Evolutionary conservation across 495 filamentous ascomycete species (phyloP).

Genomic region (Neurospora sp.): DNA sequence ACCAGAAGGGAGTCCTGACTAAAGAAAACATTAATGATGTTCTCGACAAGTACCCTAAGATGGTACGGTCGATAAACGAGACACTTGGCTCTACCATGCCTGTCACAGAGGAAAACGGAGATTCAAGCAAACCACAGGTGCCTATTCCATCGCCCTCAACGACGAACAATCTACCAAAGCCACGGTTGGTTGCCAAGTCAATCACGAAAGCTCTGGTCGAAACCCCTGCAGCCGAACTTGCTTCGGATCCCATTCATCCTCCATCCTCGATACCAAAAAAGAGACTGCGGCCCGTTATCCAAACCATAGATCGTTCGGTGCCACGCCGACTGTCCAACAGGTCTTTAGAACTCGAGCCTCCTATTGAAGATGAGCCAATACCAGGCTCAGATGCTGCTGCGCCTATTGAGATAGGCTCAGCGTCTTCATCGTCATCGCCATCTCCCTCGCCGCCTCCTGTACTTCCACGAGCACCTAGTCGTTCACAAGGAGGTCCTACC

Average conservation of each 20-base stretch:
- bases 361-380: background rate
- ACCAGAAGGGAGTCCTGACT: conserved; percentile 25
- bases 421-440: background rate
- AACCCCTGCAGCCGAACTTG: background rate
- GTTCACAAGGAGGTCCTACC: background rate
- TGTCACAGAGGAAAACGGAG: background rate
- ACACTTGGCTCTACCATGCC: background rate
- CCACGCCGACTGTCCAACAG: background rate
- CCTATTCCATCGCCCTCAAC: background rate
- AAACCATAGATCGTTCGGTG: background rate
- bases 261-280: background rate
- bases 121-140: background rate
- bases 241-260: background rate
- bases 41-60: conserved; percentile 8
- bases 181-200: background rate
- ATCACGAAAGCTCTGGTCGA: background rate
- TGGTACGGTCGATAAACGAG: conserved; percentile 5
- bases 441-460: background rate
- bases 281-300: background rate
- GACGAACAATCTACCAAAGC: background rate
- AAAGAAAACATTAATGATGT: conserved; percentile 25
- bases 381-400: background rate
- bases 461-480: background rate
- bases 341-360: background rate
- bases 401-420: background rate